Base-by-base conservation (phyloP, 495 filamentous ascomycete species). In the Aspergillus bertholletiae region DNA sequence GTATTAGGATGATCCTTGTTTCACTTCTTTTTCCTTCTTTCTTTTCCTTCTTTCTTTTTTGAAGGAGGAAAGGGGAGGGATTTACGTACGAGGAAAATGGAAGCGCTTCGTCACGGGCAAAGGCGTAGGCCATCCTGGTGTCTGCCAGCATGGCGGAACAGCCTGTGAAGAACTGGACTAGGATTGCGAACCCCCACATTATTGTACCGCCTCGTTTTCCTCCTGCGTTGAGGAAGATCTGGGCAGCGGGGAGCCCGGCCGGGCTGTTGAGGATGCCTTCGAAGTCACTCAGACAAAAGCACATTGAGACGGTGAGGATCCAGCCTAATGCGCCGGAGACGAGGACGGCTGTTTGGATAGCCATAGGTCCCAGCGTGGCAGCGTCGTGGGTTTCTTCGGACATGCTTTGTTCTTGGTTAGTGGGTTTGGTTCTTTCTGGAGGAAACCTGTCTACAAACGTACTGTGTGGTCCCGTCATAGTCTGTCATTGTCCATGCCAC, bases 401-500 rank as follows among this genome's bases (percentile, higher is more conserved):
- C 83, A 89, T 88, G 56, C 80, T 28, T 84, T 34, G 9, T 20
- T n/a, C 3, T 7, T 3, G 30, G 44, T 27, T 24, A 20, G 27
- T 27, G 20, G 8, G 23, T 28, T 39, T 46, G 3, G 17, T 44
- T 54, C 9, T 49, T 13, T 5, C n/a, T 46, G 13, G 13, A 54
- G 17, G 50, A 9, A 40, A 35, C 44, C 37, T 5, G 21, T 9
- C 15, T 22, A 28, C 23, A 26, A 15, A 62, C 76, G 65, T 61
- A 84, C 80, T 89, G 86, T 15, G 86, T 88, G 0, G 86, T 89
- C 24, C 83, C 85, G 60, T 88, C 86, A 56, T 89, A 89, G 60
- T 89, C 86, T 15, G 86, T 89, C 85, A 89, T 88, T 11, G 82
- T 85, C 85, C 85, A 89, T 13, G 86, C 83, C 2, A 89, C 86